These are phyloP conservation scores for Priceomyces castillae DNA, from an alignment of 805 yeast genomes.

Conservation along the genomic window DNA sequence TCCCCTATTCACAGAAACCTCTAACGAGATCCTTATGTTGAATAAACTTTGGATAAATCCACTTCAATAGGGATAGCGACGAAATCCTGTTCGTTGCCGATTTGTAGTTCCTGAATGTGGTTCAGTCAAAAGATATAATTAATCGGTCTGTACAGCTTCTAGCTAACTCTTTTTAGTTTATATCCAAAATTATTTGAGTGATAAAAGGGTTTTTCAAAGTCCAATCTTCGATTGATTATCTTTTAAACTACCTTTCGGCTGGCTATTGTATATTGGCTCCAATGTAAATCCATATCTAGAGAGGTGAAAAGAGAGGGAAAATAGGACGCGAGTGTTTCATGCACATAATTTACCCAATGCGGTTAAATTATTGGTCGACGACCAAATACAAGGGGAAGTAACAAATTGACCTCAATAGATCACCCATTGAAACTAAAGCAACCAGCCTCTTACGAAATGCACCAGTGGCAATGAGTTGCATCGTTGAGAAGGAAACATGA, in stretches of 20 bases:
- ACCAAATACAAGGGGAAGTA: not conserved
- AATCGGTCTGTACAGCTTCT: too few relatives aligned
- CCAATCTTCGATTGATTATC: not conserved
- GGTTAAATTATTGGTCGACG: conserved; percentile 8
- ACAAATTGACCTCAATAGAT: too few relatives aligned
- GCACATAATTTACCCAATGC: conserved; percentile 16
- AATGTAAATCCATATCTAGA: not conserved
- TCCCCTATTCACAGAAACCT: too few relatives aligned
- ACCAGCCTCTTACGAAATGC: too few relatives aligned
- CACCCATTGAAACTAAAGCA: too few relatives aligned
- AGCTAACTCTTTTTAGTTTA: too few relatives aligned
- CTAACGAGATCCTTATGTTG: too few relatives aligned
- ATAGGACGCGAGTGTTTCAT: conserved; percentile 4
- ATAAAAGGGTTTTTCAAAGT: too few relatives aligned
- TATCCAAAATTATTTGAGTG: too few relatives aligned
- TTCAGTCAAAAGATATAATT: not conserved
- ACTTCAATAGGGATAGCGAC: not conserved
- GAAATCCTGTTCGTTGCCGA: not conserved
- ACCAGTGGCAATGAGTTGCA: too few relatives aligned
- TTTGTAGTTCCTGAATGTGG: not conserved
- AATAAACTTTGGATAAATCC: too few relatives aligned
- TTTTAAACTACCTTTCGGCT: not conserved
- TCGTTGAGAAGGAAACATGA: too few relatives aligned
- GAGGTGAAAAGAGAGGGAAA: not conserved
- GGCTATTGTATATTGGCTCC: not conserved